Evolutionary conservation across 2,329 filamentous ascomycete genomes (phyloP).

Genomic region (Neoascochyta sp.): DNA sequence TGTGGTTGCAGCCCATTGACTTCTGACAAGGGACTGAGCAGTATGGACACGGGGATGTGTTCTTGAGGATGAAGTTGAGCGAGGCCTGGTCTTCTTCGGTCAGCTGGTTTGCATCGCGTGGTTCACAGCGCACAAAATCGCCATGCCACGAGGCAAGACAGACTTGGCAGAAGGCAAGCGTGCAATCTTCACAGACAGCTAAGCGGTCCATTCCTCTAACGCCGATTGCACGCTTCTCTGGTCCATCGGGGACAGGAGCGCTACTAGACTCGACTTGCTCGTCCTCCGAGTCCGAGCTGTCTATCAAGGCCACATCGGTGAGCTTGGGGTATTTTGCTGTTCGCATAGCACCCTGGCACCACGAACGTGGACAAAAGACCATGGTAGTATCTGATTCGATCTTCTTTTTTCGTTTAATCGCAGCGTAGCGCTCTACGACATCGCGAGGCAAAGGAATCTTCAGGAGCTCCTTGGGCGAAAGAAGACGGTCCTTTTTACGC

Average conservation of each 20-base stretch:
- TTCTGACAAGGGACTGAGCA: constrained; percentile 85
- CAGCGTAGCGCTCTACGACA: constrained; percentile 79
- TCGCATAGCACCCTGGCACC: constrained; percentile 84
- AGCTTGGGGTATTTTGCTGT: constrained; percentile 51
- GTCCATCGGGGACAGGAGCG: constrained; percentile 6
- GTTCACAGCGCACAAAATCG: constrained; percentile 70
- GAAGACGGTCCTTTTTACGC: constrained; percentile 54
- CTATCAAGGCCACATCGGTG: constrained; percentile 38
- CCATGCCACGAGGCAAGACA: constrained; percentile 87
- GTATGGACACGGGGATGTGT: constrained; percentile 86
- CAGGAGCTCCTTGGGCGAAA: constrained; percentile 78
- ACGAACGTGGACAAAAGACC: constrained; percentile 84
- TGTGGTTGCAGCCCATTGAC: constrained; percentile 91
- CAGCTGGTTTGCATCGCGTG: constrained; percentile 64
- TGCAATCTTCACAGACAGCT: constrained; percentile 72
- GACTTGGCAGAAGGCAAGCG: constrained; percentile 75
- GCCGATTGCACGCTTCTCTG: constrained; percentile 28
- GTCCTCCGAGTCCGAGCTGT: constrained; percentile 41
- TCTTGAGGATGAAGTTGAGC: constrained; percentile 73
- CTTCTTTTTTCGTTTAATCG: constrained; percentile 86
- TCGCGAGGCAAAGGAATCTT: constrained; percentile 54
- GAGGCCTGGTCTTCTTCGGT: constrained; percentile 82
- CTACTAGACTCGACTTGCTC: constrained; percentile 16
- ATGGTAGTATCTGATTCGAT: constrained; percentile 89
- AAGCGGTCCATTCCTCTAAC: constrained; percentile 62